Conservation (phyloP, 768 basidiomycete genomes). For the Ramaria sp. region DNA sequence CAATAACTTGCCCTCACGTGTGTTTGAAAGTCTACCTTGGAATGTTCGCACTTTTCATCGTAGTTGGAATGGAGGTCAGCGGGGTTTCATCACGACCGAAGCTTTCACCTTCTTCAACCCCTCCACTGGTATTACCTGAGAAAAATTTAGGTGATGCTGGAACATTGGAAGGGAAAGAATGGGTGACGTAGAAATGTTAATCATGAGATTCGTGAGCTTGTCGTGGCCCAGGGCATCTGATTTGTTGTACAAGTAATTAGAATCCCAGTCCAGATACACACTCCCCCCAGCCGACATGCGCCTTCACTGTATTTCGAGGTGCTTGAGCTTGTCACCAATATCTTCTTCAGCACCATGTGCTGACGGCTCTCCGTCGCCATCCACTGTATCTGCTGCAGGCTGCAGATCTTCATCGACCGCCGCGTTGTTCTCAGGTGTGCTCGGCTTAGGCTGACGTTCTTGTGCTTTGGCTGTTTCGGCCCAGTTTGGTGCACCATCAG, state of each 20-base stretch:
- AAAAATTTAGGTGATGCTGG: background rate
- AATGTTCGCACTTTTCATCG: constrained; percentile 7
- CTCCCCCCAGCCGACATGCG: background rate
- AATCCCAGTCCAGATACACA: background rate
- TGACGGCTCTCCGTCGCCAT: too few species aligned
- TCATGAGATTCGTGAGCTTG: background rate
- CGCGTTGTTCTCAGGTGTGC: too few species aligned
- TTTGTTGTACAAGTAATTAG: constrained; percentile 1
- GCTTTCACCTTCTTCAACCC: background rate
- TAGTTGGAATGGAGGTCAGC: constrained; percentile 4
- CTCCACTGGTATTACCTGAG: background rate
- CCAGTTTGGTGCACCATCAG: constrained; percentile 17
- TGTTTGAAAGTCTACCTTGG: background rate
- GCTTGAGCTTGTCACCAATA: background rate
- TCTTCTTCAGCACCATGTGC: background rate
- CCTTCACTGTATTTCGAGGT: background rate
- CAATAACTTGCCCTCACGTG: too few species aligned
- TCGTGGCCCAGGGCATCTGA: background rate
- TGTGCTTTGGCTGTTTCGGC: constrained; percentile 11
- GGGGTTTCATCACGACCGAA: constrained; percentile 1
- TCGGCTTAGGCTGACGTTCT: background rate
- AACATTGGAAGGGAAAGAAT: constrained; percentile 1
- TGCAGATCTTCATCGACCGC: too few species aligned
- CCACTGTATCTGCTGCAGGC: too few species aligned
- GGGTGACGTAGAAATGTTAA: background rate